Percentiles rank a stretch among this genome's conserved stretches.
Evolutionary conservation across 306 rosid species (phyloP).

Genomic region (Spatholobus suberectus): DNA sequence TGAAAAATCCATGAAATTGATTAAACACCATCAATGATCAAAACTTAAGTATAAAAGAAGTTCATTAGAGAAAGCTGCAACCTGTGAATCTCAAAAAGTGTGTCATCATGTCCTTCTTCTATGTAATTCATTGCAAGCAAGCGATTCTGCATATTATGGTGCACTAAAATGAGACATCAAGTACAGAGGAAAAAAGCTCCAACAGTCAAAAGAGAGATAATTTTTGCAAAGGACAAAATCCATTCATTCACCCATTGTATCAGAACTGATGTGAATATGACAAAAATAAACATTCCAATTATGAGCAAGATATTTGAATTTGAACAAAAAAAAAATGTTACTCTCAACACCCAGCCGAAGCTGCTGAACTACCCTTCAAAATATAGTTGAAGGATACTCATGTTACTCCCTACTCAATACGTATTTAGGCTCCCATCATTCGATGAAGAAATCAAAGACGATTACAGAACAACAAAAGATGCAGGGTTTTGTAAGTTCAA

Average conservation of each 20-base stretch:
- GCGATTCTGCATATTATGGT: constrained; percentile 5
- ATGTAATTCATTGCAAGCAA: constrained; percentile 20
- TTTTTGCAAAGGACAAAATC: constrained; percentile 3
- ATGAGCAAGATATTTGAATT: neutral
- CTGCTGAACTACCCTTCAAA: neutral
- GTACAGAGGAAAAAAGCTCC: neutral
- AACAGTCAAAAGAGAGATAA: neutral
- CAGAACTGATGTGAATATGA: neutral
- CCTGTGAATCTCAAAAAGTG: constrained; percentile 24
- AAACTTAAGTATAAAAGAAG: neutral
- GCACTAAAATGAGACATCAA: neutral
- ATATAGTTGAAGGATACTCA: neutral
- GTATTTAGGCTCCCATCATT: neutral
- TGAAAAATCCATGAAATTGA: neutral
- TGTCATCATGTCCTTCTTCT: neutral
- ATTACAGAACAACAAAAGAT: neutral
- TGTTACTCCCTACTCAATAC: neutral
- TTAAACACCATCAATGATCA: neutral
- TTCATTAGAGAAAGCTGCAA: constrained; percentile 4
- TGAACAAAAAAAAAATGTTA: neutral
- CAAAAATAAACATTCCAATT: neutral
- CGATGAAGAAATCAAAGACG: neutral
- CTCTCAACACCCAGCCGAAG: neutral
- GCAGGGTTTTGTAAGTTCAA: neutral
- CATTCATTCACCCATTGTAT: neutral